These are phyloP conservation scores for Thalassiosira profunda DNA, from an alignment of 108 stramenopile genomes.

Conservation along the genomic window DNA sequence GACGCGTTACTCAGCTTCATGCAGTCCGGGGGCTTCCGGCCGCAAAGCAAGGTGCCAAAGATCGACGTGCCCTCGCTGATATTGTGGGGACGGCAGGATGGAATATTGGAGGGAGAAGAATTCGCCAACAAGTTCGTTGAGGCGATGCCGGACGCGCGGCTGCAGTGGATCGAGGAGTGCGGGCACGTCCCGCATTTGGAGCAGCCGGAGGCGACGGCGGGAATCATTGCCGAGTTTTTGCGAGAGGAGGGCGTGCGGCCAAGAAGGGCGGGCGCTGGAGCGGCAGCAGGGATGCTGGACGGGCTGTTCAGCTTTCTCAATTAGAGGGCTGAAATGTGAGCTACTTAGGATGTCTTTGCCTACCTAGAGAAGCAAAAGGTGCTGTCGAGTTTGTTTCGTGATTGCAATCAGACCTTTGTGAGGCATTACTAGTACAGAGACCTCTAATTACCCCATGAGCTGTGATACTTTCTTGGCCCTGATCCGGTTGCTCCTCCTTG, in stretches of 20 bases:
- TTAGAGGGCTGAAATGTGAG: neutral
- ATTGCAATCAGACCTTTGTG: too few relatives aligned
- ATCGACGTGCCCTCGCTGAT: conserved; percentile 76
- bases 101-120: conserved; percentile 85
- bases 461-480: too few relatives aligned
- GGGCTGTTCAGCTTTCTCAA: conserved; percentile 22
- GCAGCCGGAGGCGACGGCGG: conserved; percentile 83
- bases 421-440: too few relatives aligned
- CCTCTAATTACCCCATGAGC: too few relatives aligned
- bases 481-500: too few relatives aligned
- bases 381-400: too few relatives aligned
- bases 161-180: conserved; percentile 92
- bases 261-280: neutral
- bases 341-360: too few relatives aligned
- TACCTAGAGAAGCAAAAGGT: too few relatives aligned
- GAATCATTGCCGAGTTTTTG: conserved; percentile 74
- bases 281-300: conserved; percentile 1
- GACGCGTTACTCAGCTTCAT: conserved; percentile 86
- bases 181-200: conserved; percentile 97
- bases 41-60: conserved; percentile 69
- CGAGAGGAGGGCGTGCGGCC: conserved; percentile 17
- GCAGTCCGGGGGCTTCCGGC: conserved; percentile 86
- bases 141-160: conserved; percentile 68
- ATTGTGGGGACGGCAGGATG: conserved; percentile 95
- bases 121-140: conserved; percentile 89